Conservation (phyloP, 169 alveolate species). For the Blepharisma undulans region DNA sequence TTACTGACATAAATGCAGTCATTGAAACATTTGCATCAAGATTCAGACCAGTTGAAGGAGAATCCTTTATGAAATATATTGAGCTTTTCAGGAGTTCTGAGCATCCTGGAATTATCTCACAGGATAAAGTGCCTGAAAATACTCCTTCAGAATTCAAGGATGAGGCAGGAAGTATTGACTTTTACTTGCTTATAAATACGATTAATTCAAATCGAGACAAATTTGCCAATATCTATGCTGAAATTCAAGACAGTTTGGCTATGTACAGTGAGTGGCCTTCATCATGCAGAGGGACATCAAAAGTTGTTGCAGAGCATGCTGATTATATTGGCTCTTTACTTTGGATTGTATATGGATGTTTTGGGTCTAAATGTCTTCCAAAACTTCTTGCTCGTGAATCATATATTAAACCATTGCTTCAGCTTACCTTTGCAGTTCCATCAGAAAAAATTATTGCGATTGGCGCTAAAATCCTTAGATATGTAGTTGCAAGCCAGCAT, state of each 20-base stretch:
- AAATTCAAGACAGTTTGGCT: not conserved
- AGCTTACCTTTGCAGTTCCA: not conserved
- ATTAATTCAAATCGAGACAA: not conserved
- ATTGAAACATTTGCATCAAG: not conserved
- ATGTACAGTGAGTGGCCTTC: not conserved
- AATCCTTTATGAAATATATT: not conserved
- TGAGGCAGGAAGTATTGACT: not conserved
- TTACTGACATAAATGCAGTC: not conserved
- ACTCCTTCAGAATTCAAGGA: not conserved
- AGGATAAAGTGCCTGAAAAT: not conserved
- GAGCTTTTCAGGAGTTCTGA: not conserved
- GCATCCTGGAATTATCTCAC: not conserved
- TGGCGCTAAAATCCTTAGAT: not conserved
- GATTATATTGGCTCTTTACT: conserved; percentile 3
- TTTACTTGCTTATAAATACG: not conserved
- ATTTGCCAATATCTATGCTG: not conserved
- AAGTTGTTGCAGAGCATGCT: not conserved
- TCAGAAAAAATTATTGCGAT: not conserved
- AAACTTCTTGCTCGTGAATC: not conserved
- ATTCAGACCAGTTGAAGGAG: not conserved
- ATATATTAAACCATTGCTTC: not conserved
- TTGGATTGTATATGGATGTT: conserved; percentile 21
- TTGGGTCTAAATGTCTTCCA: not conserved
- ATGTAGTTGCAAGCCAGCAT: conserved; percentile 17
- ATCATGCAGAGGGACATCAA: not conserved